Conservation (phyloP, 2,329 filamentous ascomycete species). For the Biscogniauxia marginata region DNA sequence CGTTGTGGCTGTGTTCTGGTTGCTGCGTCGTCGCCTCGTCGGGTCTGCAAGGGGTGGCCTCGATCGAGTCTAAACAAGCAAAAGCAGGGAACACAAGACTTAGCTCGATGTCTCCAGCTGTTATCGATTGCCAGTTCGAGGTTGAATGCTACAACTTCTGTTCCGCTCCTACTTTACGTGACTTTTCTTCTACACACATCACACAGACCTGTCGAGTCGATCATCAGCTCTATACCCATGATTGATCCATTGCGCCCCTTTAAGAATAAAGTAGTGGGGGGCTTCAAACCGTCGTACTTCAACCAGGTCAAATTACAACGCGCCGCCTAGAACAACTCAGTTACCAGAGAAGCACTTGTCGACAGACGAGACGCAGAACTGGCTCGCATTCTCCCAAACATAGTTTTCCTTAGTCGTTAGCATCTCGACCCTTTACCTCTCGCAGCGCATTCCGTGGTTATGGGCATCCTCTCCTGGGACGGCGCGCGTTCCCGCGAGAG, state of each 20-base stretch:
- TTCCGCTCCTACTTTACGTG: not conserved
- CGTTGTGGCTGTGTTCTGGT: not conserved
- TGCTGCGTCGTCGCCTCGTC: not conserved
- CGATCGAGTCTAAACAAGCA: not conserved
- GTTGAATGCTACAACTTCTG: not conserved
- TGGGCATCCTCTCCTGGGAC: slow-evolving; percentile 50
- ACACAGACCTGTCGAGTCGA: too few species aligned
- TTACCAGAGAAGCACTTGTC: too few species aligned
- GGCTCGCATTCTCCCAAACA: too few species aligned
- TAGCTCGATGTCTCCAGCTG: not conserved
- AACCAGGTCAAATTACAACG: not conserved
- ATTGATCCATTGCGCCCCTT: not conserved
- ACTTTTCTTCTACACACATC: not conserved
- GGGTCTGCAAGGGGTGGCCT: not conserved
- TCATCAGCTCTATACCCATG: not conserved
- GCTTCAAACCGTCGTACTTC: too few species aligned
- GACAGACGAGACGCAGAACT: too few species aligned
- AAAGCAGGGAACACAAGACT: not conserved
- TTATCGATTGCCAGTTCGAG: not conserved
- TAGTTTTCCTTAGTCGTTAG: not conserved
- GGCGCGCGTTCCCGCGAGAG: slow-evolving; percentile 47
- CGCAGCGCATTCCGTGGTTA: slow-evolving; percentile 30
- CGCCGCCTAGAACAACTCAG: too few species aligned
- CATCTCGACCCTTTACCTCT: not conserved
- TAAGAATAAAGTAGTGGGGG: not conserved